These are phyloP conservation scores for Lenwebbia sp. DNA, from an alignment of 345 rosid genomes.

Conservation along the genomic window DNA sequence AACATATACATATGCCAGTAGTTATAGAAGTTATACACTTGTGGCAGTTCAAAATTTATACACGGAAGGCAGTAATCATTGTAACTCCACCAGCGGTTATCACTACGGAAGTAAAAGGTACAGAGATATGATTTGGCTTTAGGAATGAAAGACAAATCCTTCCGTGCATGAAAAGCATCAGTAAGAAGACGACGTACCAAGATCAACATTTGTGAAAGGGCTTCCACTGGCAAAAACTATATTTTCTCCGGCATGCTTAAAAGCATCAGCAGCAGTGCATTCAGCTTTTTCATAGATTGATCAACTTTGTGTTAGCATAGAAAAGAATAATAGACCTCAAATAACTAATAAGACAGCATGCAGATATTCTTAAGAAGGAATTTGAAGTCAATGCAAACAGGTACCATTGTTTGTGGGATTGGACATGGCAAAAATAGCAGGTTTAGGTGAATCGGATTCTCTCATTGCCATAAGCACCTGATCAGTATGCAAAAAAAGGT, in stretches of 20 bases:
- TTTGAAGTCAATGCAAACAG: not conserved
- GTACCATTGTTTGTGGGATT: conserved; percentile 92
- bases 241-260: conserved; percentile 84
- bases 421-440: conserved; percentile 97
- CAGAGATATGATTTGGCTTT: not conserved
- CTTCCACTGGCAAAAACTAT: conserved; percentile 97
- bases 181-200: conserved; percentile 36
- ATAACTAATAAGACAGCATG: not conserved
- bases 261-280: conserved; percentile 93
- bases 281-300: conserved; percentile 51
- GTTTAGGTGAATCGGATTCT: conserved; percentile 73
- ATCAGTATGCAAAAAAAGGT: conserved; percentile 1
- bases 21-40: not conserved
- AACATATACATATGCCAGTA: not conserved
- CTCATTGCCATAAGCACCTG: conserved; percentile 93
- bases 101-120: not conserved
- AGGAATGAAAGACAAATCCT: not conserved
- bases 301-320: not conserved
- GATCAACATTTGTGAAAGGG: conserved; percentile 79
- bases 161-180: not conserved
- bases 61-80: not conserved
- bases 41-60: not conserved
- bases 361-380: not conserved
- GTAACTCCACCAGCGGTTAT: not conserved
- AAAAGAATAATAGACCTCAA: not conserved